phyloP scores from a whole-genome alignment of 768 basidiomycete genomes.

The Rhodotorula babjevae region DNA sequence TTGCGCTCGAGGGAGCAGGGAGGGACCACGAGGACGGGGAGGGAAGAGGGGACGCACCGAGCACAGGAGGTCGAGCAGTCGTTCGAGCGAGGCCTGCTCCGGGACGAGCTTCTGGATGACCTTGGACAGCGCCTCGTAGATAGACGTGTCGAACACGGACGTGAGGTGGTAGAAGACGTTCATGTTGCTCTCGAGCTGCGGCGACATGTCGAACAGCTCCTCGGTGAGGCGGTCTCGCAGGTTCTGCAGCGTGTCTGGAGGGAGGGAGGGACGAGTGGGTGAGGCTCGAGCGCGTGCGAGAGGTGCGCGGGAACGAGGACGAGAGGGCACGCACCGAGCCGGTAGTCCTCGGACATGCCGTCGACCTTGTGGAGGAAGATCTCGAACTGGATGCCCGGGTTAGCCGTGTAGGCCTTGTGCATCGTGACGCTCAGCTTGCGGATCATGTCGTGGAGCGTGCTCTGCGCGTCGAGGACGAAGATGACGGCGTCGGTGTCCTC shows the following conservation, averaged over 20 bases:
- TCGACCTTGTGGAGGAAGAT: slow-evolving; percentile 96
- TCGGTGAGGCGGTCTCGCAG: slow-evolving; percentile 82
- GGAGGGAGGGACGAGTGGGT: no score
- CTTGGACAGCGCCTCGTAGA: slow-evolving; percentile 86
- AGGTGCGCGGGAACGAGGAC: background rate
- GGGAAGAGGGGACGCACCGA: slow-evolving; percentile 42
- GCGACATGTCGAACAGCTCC: slow-evolving; percentile 67
- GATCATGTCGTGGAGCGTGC: slow-evolving; percentile 47
- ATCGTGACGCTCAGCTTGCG: slow-evolving; percentile 64
- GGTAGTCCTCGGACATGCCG: slow-evolving; percentile 78
- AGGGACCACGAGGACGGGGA: no score
- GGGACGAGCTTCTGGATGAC: slow-evolving; percentile 82
- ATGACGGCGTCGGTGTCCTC: slow-evolving; percentile 77
- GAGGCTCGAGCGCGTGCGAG: background rate
- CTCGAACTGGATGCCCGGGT: slow-evolving; percentile 72
- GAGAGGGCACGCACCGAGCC: slow-evolving; percentile 60
- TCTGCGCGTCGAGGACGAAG: slow-evolving; percentile 94
- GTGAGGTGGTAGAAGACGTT: slow-evolving; percentile 79
- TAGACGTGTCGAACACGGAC: slow-evolving; percentile 84
- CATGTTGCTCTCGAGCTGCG: slow-evolving; percentile 47
- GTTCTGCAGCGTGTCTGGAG: slow-evolving; percentile 78
- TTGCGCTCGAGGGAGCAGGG: background rate
- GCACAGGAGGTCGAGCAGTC: slow-evolving; percentile 62
- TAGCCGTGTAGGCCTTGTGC: slow-evolving; percentile 55
- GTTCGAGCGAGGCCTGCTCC: slow-evolving; percentile 78